Evolutionary conservation across 2,329 filamentous ascomycete genomes (phyloP), one percentile per base, ranked within the genome.

Genomic region (Gremmenia infestans): DNA sequence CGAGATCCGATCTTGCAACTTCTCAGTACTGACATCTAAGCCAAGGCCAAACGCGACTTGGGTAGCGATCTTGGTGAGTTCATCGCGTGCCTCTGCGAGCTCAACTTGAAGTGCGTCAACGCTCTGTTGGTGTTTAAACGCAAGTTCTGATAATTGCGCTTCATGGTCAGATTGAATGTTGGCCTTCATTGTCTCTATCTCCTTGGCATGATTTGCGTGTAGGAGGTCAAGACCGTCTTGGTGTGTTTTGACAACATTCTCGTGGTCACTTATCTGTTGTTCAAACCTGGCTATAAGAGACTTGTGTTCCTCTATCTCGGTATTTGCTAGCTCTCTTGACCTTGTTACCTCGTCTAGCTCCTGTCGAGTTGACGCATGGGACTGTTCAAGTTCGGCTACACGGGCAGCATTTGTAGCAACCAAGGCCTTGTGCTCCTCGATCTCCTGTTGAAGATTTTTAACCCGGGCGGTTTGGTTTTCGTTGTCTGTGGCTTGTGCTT

Each of bases 371-470:
- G 80, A 78, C 35, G 80, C 72, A 68, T 95, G 87, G 4, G 86
- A 82, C 60, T 85, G 74, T 71, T 96, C 91, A 14, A 96, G 78
- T 61, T 88, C 82, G 3, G 84, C 78, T 32, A 96, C 85, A 65
- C 86, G 89, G 40, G 80, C 70, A 12, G 84, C 77, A 65, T 92
- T 89, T 62, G 76, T 79, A 60, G 81, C 80, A 64, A 95, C 86
- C 39, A 88, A 82, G 3, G 80, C 75, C 73, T 89, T 92, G 73
- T 96, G 91, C 68, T 91, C 85, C 51, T 92, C 85, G 52, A 97
- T 86, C 68, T 96, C 87, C 57, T 74, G 79, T 60, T 88, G 87
- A 43, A 97, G 73, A 46, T 77, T 77, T 37, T 77, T 74, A 36
- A 89, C 74, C 48, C 86, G 73, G 37, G 81, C 77, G 56, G 86